Conservation (phyloP, 1,284 basidiomycete species). For the Neonothopanus nambi region DNA sequence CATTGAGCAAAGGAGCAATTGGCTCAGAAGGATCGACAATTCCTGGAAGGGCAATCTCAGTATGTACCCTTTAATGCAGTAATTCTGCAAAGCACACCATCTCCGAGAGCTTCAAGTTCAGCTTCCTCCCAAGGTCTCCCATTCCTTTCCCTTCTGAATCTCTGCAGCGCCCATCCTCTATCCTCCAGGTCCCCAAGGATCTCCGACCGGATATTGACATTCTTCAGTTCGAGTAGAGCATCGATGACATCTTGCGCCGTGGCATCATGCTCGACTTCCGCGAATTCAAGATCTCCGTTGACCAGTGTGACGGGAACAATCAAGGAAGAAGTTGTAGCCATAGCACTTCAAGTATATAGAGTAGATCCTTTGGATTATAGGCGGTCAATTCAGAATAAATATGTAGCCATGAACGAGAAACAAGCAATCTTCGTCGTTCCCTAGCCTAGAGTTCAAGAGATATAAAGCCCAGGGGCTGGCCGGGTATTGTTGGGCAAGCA, state of each 20-base stretch:
- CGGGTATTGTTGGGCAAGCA: too few species aligned
- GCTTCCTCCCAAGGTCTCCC: slow-evolving; percentile 72
- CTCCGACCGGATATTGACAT: slow-evolving; percentile 48
- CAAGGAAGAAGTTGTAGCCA: slow-evolving; percentile 36
- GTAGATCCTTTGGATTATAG: too few species aligned
- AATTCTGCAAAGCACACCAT: slow-evolving; percentile 46
- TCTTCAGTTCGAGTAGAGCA: slow-evolving; percentile 40
- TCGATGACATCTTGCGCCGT: slow-evolving; percentile 61
- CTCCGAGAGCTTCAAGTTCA: slow-evolving; percentile 60
- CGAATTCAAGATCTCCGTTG: slow-evolving; percentile 62
- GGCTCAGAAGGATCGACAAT: slow-evolving; percentile 45
- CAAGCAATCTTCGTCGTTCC: too few species aligned
- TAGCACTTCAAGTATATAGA: slow-evolving; percentile 14
- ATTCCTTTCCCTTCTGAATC: slow-evolving; percentile 52
- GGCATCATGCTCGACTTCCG: slow-evolving; percentile 51
- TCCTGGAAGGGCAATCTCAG: slow-evolving; percentile 38
- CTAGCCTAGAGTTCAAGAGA: too few species aligned
- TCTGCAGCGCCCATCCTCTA: slow-evolving; percentile 67
- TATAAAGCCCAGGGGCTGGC: too few species aligned
- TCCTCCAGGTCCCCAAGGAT: slow-evolving; percentile 57
- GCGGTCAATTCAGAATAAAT: too few species aligned
- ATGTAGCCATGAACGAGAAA: too few species aligned
- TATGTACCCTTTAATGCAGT: slow-evolving; percentile 3
- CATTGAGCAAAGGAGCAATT: slow-evolving; percentile 55
- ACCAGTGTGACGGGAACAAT: slow-evolving; percentile 63